Conservation (phyloP, 768 basidiomycete genomes). For the Crucibulum laeve region DNA sequence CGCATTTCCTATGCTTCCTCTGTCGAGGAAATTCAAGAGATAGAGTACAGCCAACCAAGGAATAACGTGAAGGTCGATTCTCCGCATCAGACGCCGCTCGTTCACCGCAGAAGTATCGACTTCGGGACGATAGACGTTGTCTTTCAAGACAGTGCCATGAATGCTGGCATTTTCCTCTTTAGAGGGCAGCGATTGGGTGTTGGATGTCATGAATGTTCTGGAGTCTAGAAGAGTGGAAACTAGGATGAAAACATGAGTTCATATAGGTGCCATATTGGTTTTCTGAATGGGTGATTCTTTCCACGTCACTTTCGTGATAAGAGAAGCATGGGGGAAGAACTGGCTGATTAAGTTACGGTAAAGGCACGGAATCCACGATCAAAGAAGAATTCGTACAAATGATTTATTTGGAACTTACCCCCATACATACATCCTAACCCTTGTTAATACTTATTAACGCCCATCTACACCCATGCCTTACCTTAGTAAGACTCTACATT, state of each 20-base stretch:
- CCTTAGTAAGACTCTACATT: too few species aligned
- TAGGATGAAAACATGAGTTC: constrained; percentile 12
- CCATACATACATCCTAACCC: too few species aligned
- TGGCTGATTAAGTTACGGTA: constrained; percentile 12
- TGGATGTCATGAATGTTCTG: background rate
- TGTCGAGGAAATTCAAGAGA: constrained; percentile 66
- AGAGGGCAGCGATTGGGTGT: background rate
- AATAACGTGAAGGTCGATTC: constrained; percentile 62
- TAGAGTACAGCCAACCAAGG: constrained; percentile 77
- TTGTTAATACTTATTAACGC: too few species aligned
- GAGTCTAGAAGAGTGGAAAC: too few species aligned
- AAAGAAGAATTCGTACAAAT: too few species aligned
- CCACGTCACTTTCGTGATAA: constrained; percentile 14
- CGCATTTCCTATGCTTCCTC: constrained; percentile 71
- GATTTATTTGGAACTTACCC: too few species aligned
- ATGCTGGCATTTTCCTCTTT: background rate
- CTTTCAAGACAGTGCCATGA: constrained; percentile 3
- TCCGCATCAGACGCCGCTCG: constrained; percentile 51
- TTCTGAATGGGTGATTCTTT: constrained; percentile 6
- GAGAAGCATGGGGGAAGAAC: constrained; percentile 15
- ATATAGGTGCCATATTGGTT: constrained; percentile 12
- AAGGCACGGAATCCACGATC: too few species aligned
- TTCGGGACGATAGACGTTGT: constrained; percentile 40
- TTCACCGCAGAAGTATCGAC: constrained; percentile 51
- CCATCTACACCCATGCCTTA: too few species aligned